Conservation (phyloP, 1,284 basidiomycete genomes). For the Ganoderma lucidum region DNA sequence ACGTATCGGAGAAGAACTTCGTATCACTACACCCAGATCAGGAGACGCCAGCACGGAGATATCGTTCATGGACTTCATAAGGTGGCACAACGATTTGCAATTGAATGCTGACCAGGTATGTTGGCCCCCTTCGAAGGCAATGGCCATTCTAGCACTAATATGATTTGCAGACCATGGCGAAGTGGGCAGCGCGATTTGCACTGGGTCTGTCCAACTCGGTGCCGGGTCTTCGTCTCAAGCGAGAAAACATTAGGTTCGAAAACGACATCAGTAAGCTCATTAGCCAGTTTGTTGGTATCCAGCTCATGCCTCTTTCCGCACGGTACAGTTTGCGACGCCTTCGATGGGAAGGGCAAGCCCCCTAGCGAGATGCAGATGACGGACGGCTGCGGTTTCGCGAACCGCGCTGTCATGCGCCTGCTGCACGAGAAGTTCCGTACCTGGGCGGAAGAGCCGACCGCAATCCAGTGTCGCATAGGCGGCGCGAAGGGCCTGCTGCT, state of each 20-base stretch:
- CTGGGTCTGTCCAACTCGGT: constrained; percentile 51
- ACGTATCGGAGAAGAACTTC: not conserved
- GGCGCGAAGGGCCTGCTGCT: constrained; percentile 45
- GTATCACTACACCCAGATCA: not conserved
- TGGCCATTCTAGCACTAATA: not conserved
- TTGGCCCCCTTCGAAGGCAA: not conserved
- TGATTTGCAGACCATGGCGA: constrained; percentile 45
- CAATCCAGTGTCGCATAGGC: constrained; percentile 49
- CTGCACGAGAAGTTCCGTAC: constrained; percentile 39
- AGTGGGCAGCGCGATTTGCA: constrained; percentile 50
- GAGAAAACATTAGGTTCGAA: constrained; percentile 36
- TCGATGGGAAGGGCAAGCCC: constrained; percentile 34
- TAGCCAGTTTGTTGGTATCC: not conserved
- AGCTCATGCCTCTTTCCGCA: constrained; percentile 8
- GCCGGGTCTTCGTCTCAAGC: constrained; percentile 44
- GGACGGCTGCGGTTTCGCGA: constrained; percentile 53
- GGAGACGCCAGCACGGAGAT: not conserved
- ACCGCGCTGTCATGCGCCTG: constrained; percentile 39
- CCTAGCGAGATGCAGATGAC: constrained; percentile 50
- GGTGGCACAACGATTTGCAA: constrained; percentile 45
- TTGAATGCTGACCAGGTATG: constrained; percentile 45
- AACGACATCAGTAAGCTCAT: constrained; percentile 43
- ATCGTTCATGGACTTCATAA: constrained; percentile 41
- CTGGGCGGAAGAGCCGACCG: constrained; percentile 45
- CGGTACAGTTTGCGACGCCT: constrained; percentile 26